phyloP scores from a whole-genome alignment of 2,329 filamentous ascomycete species.

The Penicillium sp. region DNA sequence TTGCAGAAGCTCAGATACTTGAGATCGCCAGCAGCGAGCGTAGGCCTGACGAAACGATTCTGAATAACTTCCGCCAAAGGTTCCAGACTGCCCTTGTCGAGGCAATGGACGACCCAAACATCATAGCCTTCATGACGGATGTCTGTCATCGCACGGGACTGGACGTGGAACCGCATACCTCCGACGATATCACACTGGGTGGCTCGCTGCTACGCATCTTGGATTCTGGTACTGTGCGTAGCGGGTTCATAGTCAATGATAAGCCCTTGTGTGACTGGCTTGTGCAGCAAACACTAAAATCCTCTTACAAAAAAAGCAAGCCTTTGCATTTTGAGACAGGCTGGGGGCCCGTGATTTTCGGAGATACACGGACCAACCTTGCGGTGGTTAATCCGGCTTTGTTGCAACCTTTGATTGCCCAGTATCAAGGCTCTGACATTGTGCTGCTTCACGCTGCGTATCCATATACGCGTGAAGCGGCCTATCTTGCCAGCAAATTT shows the following conservation, averaged over 20 bases:
- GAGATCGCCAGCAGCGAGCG: constrained; percentile 38
- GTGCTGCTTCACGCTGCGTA: constrained; percentile 78
- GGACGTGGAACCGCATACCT: constrained; percentile 53
- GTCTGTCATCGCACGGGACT: constrained; percentile 78
- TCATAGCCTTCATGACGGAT: constrained; percentile 78
- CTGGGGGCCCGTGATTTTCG: constrained; percentile 35
- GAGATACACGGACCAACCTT: constrained; percentile 66
- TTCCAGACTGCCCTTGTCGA: constrained; percentile 49
- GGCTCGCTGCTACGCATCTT: constrained; percentile 30
- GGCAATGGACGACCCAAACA: constrained; percentile 60
- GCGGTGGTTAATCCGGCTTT: constrained; percentile 68
- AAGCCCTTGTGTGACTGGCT: constrained; percentile 66
- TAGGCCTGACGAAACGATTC: constrained; percentile 31
- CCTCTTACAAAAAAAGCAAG: constrained; percentile 55
- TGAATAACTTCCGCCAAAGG: constrained; percentile 24
- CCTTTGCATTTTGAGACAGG: constrained; percentile 82
- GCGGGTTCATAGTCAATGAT: constrained; percentile 50
- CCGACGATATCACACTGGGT: constrained; percentile 37
- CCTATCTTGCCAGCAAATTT: constrained; percentile 73
- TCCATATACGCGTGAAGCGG: constrained; percentile 73
- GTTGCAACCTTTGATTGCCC: constrained; percentile 67
- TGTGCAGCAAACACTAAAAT: constrained; percentile 58
- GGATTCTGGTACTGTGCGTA: constrained; percentile 24
- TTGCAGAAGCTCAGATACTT: constrained; percentile 62
- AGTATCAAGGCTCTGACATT: constrained; percentile 66